Evolutionary conservation across 169 alveolate species (phyloP).

Genomic region (Toxoplasma gondii): DNA sequence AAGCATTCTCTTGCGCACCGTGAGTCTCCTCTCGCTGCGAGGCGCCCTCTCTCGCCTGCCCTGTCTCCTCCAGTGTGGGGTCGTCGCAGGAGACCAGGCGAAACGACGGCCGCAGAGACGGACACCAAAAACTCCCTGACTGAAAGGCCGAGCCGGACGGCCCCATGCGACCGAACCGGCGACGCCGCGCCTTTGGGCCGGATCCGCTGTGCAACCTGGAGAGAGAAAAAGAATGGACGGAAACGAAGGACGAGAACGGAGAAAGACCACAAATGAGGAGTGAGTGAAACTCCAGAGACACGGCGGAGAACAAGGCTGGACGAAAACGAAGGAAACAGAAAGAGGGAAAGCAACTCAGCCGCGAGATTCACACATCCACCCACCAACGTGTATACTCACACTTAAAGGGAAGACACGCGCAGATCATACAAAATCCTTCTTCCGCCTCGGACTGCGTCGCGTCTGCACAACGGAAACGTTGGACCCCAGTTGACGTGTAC

Average conservation of each 20-base stretch:
- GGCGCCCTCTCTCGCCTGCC: background rate
- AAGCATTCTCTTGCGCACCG: background rate
- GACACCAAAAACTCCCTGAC: constrained; percentile 4
- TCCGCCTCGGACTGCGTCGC: no score
- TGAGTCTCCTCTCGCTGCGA: background rate
- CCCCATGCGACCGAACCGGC: background rate
- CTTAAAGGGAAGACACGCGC: no score
- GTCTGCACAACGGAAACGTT: no score
- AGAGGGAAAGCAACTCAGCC: no score
- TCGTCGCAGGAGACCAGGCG: constrained; percentile 11
- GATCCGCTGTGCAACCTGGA: no score
- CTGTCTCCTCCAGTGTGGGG: background rate
- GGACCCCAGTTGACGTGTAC: no score
- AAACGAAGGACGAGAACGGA: no score
- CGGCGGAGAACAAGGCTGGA: background rate
- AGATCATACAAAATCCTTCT: no score
- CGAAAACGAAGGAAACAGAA: background rate
- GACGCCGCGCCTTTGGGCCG: background rate
- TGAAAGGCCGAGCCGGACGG: background rate
- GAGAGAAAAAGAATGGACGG: no score
- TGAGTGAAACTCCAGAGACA: background rate
- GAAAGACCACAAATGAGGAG: no score
- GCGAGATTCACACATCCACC: no score
- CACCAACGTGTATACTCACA: no score
- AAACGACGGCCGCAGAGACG: background rate